Percentiles rank a stretch among this genome's conserved stretches.
Conservation (phyloP, 345 rosid genomes). For the Euphorbia lathyris region DNA sequence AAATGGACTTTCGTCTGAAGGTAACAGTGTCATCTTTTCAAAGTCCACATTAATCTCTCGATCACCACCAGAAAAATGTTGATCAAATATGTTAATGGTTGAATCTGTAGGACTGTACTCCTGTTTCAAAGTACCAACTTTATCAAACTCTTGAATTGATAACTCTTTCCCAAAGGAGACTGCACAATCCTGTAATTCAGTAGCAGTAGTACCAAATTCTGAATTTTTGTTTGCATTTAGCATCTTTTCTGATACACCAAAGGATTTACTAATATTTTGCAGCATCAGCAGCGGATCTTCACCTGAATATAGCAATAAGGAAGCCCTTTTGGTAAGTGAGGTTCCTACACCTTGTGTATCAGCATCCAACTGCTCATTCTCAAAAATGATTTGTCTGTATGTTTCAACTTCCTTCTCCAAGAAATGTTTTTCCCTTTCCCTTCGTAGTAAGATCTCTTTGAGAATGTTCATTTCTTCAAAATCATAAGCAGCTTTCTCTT, state of each 20-base stretch:
- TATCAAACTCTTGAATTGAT: slow-evolving; percentile 33
- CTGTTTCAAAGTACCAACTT: slow-evolving; percentile 22
- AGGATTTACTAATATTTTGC: slow-evolving; percentile 20
- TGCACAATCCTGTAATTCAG: slow-evolving; percentile 20
- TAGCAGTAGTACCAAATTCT: slow-evolving; percentile 26
- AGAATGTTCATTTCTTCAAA: slow-evolving; percentile 82
- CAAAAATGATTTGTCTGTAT: slow-evolving; percentile 47
- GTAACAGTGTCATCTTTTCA: slow-evolving; percentile 22
- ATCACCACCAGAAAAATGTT: slow-evolving; percentile 3
- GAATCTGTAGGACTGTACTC: slow-evolving; percentile 14
- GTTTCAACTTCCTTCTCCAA: slow-evolving; percentile 77
- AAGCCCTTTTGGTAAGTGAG: slow-evolving; percentile 19
- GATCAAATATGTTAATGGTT: slow-evolving; percentile 11
- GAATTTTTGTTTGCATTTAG: slow-evolving; percentile 17
- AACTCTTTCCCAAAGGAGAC: slow-evolving; percentile 43
- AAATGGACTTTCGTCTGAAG: slow-evolving; percentile 12
- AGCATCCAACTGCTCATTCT: slow-evolving; percentile 36
- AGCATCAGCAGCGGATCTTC: slow-evolving; percentile 22
- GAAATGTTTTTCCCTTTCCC: slow-evolving; percentile 73
- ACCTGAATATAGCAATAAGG: slow-evolving; percentile 20
- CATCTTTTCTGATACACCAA: slow-evolving; percentile 27
- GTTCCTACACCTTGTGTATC: slow-evolving; percentile 15
- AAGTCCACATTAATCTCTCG: slow-evolving; percentile 20
- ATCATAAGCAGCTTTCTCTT: slow-evolving; percentile 76
- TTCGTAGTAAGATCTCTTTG: slow-evolving; percentile 71